Base-by-base conservation (phyloP, 441 rosid genomes). In the Rhodomyrtus psidioides region DNA sequence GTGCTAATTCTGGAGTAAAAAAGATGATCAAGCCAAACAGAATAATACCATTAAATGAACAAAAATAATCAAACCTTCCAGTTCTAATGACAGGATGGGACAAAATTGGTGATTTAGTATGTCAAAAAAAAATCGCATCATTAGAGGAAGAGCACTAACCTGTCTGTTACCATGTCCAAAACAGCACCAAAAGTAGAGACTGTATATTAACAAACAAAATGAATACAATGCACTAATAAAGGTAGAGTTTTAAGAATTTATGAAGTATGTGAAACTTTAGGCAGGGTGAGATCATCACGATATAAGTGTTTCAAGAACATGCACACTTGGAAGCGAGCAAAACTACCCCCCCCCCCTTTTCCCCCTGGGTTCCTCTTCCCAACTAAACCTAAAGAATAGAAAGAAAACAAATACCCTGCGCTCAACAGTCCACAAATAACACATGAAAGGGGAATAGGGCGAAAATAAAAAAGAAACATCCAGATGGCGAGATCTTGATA, bases 101-200 rank as follows among this genome's bases (percentile, higher is more conserved):
- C 44, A 87, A 53, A 82, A 49, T 70, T 70, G 21, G 16, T 34
- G 46, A 28, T 27, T 16, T 9, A 82, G 42, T 44, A 86, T 84
- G 70, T 28, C 12, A 59, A 24, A 53, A 13, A 65, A 46, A 60
- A 70, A 55, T 90, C 87, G 2, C n/a, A 70, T 34, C 49, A 34
- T 34, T 19, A 12, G 79, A 70, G 16, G 79, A 70, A 70, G 49
- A 70, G 79, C 79, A 21, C 21, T 34, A 70, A 97, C 99, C 99
- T 95, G 91, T 97, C 99, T 9, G 99, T 96, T 82, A 97, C 94
- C 99, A 97, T 97, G 92, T 97, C 99, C 88, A 97, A 91, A 88
- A 97, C 97, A 86, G 99, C 99, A 91, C 98, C 99, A 90, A 97
- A 95, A 55, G 99, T 97, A 57, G 99, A 97, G 87, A 96, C 99